These are phyloP conservation scores for Barnettozyma populi DNA, from an alignment of 805 yeast species.

Conservation along the genomic window DNA sequence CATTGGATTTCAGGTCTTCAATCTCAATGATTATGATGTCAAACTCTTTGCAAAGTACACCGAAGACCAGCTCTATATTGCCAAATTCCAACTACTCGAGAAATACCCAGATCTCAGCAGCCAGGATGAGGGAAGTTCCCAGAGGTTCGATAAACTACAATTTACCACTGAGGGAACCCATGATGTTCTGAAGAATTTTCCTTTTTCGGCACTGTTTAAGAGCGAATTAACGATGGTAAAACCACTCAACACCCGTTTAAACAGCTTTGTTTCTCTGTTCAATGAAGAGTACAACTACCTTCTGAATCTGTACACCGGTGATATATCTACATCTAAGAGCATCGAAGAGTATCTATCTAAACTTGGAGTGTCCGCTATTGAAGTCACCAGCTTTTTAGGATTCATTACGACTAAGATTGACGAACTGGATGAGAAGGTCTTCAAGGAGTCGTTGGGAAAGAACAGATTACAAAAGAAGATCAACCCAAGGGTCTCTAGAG, in stretches of 20 bases:
- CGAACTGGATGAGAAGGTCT: slow-evolving; percentile 19
- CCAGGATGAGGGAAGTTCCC: slow-evolving; percentile 21
- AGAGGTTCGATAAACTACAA: slow-evolving; percentile 16
- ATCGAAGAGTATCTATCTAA: slow-evolving; percentile 10
- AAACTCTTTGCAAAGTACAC: slow-evolving; percentile 17
- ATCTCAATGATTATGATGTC: slow-evolving; percentile 23
- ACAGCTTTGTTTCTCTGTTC: slow-evolving; percentile 14
- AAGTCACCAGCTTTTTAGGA: slow-evolving; percentile 5
- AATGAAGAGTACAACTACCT: slow-evolving; percentile 22
- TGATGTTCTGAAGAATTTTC: slow-evolving; percentile 16
- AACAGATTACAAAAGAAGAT: slow-evolving; percentile 20
- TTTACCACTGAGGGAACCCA: slow-evolving; percentile 7
- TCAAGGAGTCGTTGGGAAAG: slow-evolving; percentile 19
- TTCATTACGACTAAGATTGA: slow-evolving; percentile 14
- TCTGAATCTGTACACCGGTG: slow-evolving; percentile 16
- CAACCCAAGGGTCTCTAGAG: slow-evolving; percentile 19
- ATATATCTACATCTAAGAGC: neutral
- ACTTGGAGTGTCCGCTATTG: slow-evolving; percentile 6
- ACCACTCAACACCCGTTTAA: slow-evolving; percentile 8
- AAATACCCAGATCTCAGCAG: slow-evolving; percentile 13
- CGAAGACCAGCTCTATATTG: slow-evolving; percentile 19
- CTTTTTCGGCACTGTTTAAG: slow-evolving; percentile 19
- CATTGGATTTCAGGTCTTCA: slow-evolving; percentile 20
- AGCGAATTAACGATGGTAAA: slow-evolving; percentile 14
- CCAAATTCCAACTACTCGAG: slow-evolving; percentile 17